Evolutionary conservation across 2,329 filamentous ascomycete genomes (phyloP).

Genomic region (Polychaeton citri): DNA sequence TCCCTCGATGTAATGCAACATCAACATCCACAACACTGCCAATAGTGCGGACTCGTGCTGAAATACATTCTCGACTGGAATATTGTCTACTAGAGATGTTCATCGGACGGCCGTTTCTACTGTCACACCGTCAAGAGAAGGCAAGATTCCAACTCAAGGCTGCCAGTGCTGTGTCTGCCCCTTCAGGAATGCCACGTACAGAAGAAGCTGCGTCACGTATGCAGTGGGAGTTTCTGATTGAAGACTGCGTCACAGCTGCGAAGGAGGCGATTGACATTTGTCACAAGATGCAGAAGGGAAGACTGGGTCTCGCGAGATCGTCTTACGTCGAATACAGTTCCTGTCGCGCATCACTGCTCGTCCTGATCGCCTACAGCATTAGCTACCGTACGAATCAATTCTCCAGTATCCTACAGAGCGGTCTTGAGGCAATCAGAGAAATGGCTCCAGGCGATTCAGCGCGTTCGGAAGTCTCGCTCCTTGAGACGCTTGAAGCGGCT

Average conservation of each 20-base stretch:
- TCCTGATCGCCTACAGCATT: constrained; percentile 22
- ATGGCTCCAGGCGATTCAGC: constrained; percentile 23
- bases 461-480: constrained; percentile 18
- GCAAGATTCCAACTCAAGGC: too few relatives aligned
- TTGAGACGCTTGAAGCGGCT: constrained; percentile 18
- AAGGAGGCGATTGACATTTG: constrained; percentile 16
- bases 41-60: not conserved
- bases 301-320: constrained; percentile 18
- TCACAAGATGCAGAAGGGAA: constrained; percentile 10
- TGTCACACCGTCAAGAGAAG: constrained; percentile 1
- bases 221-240: constrained; percentile 9
- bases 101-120: constrained; percentile 8
- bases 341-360: constrained; percentile 22
- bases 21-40: too few relatives aligned
- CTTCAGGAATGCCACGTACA: too few relatives aligned
- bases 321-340: constrained; percentile 25
- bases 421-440: constrained; percentile 18
- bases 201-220: not conserved
- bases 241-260: constrained; percentile 17
- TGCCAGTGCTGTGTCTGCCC: too few relatives aligned
- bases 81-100: constrained; percentile 1
- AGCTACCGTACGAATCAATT: constrained; percentile 13
- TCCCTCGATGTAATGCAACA: too few relatives aligned
- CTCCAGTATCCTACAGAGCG: constrained; percentile 11
- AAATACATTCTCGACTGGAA: constrained; percentile 1